Evolutionary conservation across 2,329 filamentous ascomycete genomes (phyloP).

Genomic region (Seiridium cupressi): DNA sequence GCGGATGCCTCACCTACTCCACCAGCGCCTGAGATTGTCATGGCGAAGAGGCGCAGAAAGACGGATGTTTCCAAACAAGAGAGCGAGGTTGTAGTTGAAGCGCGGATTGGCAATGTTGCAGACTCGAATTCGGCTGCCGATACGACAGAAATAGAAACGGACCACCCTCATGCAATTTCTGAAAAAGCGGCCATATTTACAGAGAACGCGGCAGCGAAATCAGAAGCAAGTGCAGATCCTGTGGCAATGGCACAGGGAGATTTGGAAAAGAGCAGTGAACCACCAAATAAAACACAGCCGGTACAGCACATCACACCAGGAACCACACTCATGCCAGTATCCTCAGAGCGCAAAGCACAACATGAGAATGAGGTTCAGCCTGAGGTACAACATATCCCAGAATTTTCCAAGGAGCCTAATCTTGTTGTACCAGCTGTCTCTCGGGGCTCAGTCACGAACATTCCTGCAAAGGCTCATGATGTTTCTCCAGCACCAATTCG

Average conservation of each 20-base stretch:
- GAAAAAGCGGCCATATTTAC: not conserved
- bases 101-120: not conserved
- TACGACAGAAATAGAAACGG: not conserved
- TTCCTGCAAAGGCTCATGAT: too few species aligned
- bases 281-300: too few species aligned
- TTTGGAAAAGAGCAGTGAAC: not conserved
- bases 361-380: too few species aligned
- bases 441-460: too few species aligned
- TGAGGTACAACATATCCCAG: too few species aligned
- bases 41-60: slow-evolving; percentile 16
- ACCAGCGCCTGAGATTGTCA: slow-evolving; percentile 17
- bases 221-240: not conserved
- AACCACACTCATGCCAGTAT: too few species aligned
- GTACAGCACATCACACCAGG: too few species aligned
- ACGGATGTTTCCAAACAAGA: not conserved
- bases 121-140: not conserved
- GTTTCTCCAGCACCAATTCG: too few species aligned
- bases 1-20: slow-evolving; percentile 19
- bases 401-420: too few species aligned
- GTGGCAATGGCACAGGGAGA: not conserved
- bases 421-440: too few species aligned
- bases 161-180: not conserved
- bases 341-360: too few species aligned
- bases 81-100: not conserved
- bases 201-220: not conserved